Evolutionary conservation across 2,329 filamentous ascomycete species (phyloP), one percentile per base, ranked within the genome.

Genomic region (Huntiella omanensis): DNA sequence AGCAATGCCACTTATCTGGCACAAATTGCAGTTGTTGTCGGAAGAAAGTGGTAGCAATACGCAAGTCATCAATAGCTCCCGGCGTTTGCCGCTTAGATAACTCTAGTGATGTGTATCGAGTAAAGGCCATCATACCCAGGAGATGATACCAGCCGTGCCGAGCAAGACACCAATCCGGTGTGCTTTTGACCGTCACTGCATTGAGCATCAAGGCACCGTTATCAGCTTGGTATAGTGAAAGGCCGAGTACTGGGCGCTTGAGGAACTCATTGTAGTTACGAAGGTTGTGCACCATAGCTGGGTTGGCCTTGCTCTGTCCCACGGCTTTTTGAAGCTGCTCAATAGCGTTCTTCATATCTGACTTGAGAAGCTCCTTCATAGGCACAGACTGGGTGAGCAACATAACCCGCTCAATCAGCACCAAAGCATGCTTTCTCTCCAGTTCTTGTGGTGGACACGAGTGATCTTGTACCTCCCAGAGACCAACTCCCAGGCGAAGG

Each of bases 251-350:
- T 0, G 86, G 79, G 19, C 79, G 80, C 57, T 84, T 88, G 43
- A 96, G 67, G 55, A 83, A 91, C 22, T 83, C 73, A 3, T 77
- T 81, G 47, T 91, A 79, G 52, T 93, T 78, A 46, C 85, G 80
- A 47, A 84, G 71, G 59, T 98, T 98, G 59, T 91, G 80, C n/a
- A 80, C 71, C 61, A 93, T 79, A 51, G 86, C 77, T 4, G 83
- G 75, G 1, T 80, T 81, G 10, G 80, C 75, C 59, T 87, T 94
- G 22, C 80, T 75, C 46, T 74, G 73, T 1, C 84, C 85, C 46
- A 96, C 80, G 4, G 83, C 80, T 53, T 84, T 78, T 58, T 96
- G 87, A 62, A 98, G 84, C 54, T 87, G 86, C 49, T 98, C 91
- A 49, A 98, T 91, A 0, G 86, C 85, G 12, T 71, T 75, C 58